phyloP scores from a whole-genome alignment of 2,329 filamentous ascomycete species.

The Tolypocladium cylindrosporum region DNA sequence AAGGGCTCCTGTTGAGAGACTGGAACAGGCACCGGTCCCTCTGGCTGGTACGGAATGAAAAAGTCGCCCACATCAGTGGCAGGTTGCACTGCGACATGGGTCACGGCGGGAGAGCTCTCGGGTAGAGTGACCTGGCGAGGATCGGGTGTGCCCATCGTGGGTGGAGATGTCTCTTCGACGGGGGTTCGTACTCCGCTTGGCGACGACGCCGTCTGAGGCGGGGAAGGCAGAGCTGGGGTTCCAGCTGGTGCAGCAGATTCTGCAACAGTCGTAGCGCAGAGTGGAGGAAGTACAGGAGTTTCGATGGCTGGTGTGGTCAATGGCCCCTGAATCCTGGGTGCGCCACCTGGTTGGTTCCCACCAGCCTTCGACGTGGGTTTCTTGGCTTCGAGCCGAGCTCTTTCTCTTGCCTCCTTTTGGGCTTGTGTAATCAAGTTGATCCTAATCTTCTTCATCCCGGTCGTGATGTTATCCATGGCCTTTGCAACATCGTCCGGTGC shows the following conservation, averaged over 20 bases:
- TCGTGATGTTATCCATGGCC: constrained; percentile 45
- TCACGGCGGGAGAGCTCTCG: constrained; percentile 19
- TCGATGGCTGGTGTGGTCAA: background rate
- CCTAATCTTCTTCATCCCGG: constrained; percentile 52
- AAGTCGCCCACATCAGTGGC: constrained; percentile 21
- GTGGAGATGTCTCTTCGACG: constrained; percentile 11
- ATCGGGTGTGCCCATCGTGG: constrained; percentile 11
- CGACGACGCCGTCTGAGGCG: constrained; percentile 13
- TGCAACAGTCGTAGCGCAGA: background rate
- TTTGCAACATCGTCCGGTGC: constrained; percentile 13
- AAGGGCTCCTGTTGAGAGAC: constrained; percentile 29
- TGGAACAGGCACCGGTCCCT: constrained; percentile 34
- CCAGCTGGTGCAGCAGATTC: background rate
- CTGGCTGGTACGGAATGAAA: constrained; percentile 46
- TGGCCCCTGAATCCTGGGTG: background rate
- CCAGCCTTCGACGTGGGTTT: constrained; percentile 6
- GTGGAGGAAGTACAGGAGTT: background rate
- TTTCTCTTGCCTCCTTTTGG: constrained; percentile 43
- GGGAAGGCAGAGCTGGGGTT: constrained; percentile 5
- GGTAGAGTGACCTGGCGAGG: constrained; percentile 11
- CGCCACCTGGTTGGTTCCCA: background rate
- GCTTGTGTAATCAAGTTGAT: constrained; percentile 51
- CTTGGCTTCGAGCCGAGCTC: constrained; percentile 14
- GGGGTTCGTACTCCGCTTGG: constrained; percentile 14
- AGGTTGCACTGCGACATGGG: constrained; percentile 15